Evolutionary conservation across 2,329 filamentous ascomycete genomes (phyloP), one percentile per base, ranked within the genome.

Genomic region (Paecilomyces formosus): DNA sequence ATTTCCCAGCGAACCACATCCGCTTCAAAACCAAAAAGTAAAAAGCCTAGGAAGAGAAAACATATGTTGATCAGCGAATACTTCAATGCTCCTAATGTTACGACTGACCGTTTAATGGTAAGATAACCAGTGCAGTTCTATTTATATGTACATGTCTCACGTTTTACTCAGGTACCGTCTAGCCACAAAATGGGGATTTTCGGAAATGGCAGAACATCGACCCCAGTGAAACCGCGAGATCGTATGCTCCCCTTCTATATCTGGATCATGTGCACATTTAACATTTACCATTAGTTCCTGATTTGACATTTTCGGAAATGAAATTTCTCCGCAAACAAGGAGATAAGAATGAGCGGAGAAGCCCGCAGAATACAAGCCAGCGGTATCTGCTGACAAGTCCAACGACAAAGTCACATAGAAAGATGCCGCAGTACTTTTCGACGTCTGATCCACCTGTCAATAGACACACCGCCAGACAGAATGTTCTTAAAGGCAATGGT

Each of bases 41-140:
- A 70, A 66, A 65, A 67, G 61, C 54, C 57, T 3, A 54, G 28
- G 65, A 57, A 33, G 60, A 51, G 70, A 35, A 70, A 63, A 52
- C 66, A 68, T 28, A 65, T 81, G 49, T 74, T 86, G 7, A 80
- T 85, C 70, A 55, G 51, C 21, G 70, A 77, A 6, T 80, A 80
- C 21, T 88, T 88, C 61, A 73, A 73, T 12, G 85, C 85, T 0
- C 69, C 78, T 3, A 80, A 80, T 55, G 78, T 88, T 50, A 69
- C 78, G 11, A 76, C 77, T 54, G 72, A 77, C n/a, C 78, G 81
- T 9, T 71, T 85, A 56, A 85, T 82, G 15, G 83, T 85, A 67
- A 64, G 76, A 21, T 13, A 49, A 21, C 50, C 28, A 18, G 24
- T 30, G 18, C 33, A 11, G 6, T 31, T 49, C 21, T 6, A 24